Evolutionary conservation across 257 asterid species (phyloP).

Genomic region (Nicotiana noctiflora): DNA sequence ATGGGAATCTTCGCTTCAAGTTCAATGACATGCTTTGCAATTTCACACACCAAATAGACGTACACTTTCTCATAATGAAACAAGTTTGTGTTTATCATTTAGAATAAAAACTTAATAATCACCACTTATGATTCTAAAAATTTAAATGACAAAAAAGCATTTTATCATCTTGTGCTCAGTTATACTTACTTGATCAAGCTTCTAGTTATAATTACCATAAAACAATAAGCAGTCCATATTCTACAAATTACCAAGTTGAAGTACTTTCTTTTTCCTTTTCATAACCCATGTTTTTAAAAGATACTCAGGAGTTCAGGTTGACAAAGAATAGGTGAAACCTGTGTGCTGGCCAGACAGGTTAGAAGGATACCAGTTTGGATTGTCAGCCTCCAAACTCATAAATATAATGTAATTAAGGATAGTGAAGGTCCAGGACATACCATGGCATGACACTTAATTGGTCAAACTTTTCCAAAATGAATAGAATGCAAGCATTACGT

Average conservation of each 20-base stretch:
- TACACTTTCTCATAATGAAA: not conserved
- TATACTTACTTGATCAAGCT: too few species aligned
- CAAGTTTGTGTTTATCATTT: too few species aligned
- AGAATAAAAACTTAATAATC: not conserved
- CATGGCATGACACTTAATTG: slow-evolving; percentile 53
- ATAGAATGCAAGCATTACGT: slow-evolving; percentile 73
- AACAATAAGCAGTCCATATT: too few species aligned
- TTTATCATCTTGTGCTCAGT: too few species aligned
- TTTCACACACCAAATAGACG: not conserved
- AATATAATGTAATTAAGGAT: not conserved
- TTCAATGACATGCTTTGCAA: not conserved
- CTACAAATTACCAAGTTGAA: too few species aligned
- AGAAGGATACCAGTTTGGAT: not conserved
- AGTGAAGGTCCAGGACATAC: slow-evolving; percentile 29
- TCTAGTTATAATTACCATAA: too few species aligned
- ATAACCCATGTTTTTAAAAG: not conserved
- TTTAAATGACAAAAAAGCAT: too few species aligned
- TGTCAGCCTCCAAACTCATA: not conserved
- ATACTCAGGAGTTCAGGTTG: not conserved
- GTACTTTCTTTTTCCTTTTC: not conserved
- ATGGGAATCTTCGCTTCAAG: not conserved
- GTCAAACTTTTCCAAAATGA: slow-evolving; percentile 70
- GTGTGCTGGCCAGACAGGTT: not conserved
- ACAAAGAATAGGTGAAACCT: not conserved
- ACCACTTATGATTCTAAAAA: not conserved